A percentile compares a stretch with the other conserved stretches of the same genome.
These are phyloP conservation scores for Metschnikowia corniflorae DNA, from an alignment of 805 yeast species.

Conservation along the genomic window DNA sequence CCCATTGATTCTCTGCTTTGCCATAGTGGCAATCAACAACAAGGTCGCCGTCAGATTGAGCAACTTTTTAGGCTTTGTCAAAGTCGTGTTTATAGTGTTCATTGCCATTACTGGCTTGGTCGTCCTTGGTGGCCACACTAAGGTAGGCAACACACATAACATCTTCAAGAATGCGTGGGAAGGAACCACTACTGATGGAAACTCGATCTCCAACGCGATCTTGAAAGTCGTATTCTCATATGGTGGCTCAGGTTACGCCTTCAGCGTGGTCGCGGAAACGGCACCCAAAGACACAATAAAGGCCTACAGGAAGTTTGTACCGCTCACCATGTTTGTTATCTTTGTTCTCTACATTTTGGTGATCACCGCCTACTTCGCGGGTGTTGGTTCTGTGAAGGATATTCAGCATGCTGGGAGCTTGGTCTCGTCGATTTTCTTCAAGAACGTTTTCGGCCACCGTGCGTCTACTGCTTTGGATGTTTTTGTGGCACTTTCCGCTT, in stretches of 20 bases:
- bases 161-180: constrained; percentile 37
- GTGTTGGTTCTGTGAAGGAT: constrained; percentile 20
- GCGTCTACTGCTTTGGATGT: constrained; percentile 23
- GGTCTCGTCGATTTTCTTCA: constrained; percentile 29
- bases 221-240: constrained; percentile 43
- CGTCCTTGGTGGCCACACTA: constrained; percentile 35
- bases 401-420: constrained; percentile 29
- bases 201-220: constrained; percentile 42
- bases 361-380: constrained; percentile 35
- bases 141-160: constrained; percentile 28
- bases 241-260: constrained; percentile 39
- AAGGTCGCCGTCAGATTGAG: constrained; percentile 28
- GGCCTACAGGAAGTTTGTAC: constrained; percentile 26
- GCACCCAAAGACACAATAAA: constrained; percentile 25
- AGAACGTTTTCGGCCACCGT: constrained; percentile 28
- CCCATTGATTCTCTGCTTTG: constrained; percentile 24
- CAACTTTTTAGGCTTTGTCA: constrained; percentile 34
- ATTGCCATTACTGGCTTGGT: constrained; percentile 34
- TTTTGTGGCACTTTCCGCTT: constrained; percentile 30
- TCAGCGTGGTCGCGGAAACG: constrained; percentile 34
- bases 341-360: constrained; percentile 30
- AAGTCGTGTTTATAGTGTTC: constrained; percentile 31
- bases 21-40: constrained; percentile 23
- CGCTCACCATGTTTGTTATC: constrained; percentile 28
- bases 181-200: constrained; percentile 41